phyloP scores from a whole-genome alignment of 371 early-diverging fungal genomes.

The Lichtheimia ramosa region DNA sequence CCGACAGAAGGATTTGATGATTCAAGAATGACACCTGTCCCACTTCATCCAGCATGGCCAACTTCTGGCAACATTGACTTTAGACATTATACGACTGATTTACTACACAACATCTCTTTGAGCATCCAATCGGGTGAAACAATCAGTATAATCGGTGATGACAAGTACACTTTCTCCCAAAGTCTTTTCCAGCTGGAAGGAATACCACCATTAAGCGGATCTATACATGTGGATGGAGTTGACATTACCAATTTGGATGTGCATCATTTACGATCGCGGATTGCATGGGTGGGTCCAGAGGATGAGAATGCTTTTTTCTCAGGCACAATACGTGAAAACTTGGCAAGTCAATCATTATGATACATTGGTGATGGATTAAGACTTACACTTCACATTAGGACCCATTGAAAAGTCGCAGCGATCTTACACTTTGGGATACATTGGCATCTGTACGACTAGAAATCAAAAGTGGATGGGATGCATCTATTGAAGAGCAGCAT shows the following conservation, averaged over 20 bases:
- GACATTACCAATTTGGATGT: slow-evolving; percentile 81
- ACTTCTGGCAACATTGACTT: neutral
- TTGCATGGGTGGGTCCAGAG: slow-evolving; percentile 89
- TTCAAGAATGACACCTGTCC: no score
- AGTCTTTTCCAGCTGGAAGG: slow-evolving; percentile 80
- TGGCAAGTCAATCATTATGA: slow-evolving; percentile 15
- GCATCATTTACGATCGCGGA: slow-evolving; percentile 68
- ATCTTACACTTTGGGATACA: slow-evolving; percentile 84
- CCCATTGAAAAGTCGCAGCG: slow-evolving; percentile 70
- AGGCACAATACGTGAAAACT: slow-evolving; percentile 71
- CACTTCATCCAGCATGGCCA: neutral
- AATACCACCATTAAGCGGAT: slow-evolving; percentile 73
- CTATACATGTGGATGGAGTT: slow-evolving; percentile 76
- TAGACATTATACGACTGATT: neutral
- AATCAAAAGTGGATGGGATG: slow-evolving; percentile 67
- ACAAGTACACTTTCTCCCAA: slow-evolving; percentile 85
- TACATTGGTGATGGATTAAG: neutral
- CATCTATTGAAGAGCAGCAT: slow-evolving; percentile 70
- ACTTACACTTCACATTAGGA: slow-evolving; percentile 40
- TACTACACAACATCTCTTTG: slow-evolving; percentile 32
- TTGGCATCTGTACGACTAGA: slow-evolving; percentile 75
- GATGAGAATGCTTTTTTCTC: slow-evolving; percentile 86
- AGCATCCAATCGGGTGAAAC: slow-evolving; percentile 69
- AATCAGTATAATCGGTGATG: slow-evolving; percentile 89
- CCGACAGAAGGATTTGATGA: no score